These are phyloP conservation scores for Fusarium coicis DNA, from an alignment of 2,329 filamentous ascomycete species.

Conservation along the genomic window DNA sequence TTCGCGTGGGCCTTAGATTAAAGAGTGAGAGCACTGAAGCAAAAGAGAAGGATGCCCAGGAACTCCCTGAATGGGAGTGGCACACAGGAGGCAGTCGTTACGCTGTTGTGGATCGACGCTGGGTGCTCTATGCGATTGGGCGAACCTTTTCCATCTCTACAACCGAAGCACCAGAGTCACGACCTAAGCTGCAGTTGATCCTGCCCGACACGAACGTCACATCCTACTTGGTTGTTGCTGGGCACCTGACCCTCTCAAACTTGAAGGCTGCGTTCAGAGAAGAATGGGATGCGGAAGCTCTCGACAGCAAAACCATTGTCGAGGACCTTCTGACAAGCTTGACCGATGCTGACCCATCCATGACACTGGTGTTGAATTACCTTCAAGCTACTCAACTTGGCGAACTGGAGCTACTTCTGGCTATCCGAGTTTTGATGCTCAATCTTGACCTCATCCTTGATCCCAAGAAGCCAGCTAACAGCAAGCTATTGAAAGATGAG, in stretches of 20 bases:
- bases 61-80: conserved; percentile 63
- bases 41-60: conserved; percentile 42
- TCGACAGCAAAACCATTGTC: conserved; percentile 60
- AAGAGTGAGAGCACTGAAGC: conserved; percentile 28
- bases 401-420: conserved; percentile 72
- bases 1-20: conserved; percentile 55
- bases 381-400: conserved; percentile 73
- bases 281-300: conserved; percentile 56
- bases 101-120: conserved; percentile 69
- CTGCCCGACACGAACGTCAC: conserved; percentile 65
- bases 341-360: conserved; percentile 72
- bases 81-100: conserved; percentile 57
- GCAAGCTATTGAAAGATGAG: conserved; percentile 48
- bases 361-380: conserved; percentile 73
- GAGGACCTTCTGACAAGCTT: conserved; percentile 72
- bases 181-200: conserved; percentile 48
- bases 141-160: conserved; percentile 68
- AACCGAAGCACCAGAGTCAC: conserved; percentile 53
- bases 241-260: conserved; percentile 69
- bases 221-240: conserved; percentile 68
- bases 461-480: conserved; percentile 46
- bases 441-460: conserved; percentile 71
- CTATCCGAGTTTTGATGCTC: conserved; percentile 73
- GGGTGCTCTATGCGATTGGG: conserved; percentile 71
- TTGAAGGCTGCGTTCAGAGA: conserved; percentile 67